Evolutionary conservation across 305 asterid species (phyloP).

Genomic region (Ilex paraguariensis): DNA sequence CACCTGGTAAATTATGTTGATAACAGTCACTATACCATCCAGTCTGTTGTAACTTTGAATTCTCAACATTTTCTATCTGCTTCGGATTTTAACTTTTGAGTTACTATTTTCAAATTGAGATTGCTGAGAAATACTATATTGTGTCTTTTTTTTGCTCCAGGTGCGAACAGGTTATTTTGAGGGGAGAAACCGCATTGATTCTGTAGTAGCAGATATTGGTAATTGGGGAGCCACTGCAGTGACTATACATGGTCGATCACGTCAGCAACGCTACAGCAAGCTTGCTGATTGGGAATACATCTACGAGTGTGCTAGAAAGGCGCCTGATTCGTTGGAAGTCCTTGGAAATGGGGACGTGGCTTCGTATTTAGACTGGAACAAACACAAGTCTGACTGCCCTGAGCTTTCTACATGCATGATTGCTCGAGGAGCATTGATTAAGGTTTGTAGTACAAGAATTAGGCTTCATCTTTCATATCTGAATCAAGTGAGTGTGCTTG

Average conservation of each 20-base stretch:
- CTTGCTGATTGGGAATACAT: conserved; percentile 89
- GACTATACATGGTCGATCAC: conserved; percentile 85
- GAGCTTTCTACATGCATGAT: conserved; percentile 83
- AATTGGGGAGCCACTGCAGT: conserved; percentile 89
- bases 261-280: conserved; percentile 91
- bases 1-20: no score
- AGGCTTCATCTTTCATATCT: no score
- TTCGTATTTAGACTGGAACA: conserved; percentile 82
- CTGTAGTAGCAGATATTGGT: conserved; percentile 68
- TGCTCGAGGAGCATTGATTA: conserved; percentile 82
- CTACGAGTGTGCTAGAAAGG: conserved; percentile 54
- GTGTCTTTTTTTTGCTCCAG: conserved; percentile 33
- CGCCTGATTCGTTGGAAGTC: conserved; percentile 66
- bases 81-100: no score
- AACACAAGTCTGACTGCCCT: conserved; percentile 65
- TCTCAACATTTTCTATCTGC: neutral
- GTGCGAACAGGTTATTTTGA: conserved; percentile 89
- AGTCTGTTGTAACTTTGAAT: no score
- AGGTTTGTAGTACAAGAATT: conserved; percentile 39
- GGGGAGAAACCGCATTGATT: conserved; percentile 83
- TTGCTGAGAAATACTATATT: neutral
- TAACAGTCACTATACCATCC: no score
- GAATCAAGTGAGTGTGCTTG: no score
- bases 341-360: conserved; percentile 92
- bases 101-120: neutral